Base-by-base conservation (phyloP, 257 asterid species). In the Scutellaria galericulata region DNA sequence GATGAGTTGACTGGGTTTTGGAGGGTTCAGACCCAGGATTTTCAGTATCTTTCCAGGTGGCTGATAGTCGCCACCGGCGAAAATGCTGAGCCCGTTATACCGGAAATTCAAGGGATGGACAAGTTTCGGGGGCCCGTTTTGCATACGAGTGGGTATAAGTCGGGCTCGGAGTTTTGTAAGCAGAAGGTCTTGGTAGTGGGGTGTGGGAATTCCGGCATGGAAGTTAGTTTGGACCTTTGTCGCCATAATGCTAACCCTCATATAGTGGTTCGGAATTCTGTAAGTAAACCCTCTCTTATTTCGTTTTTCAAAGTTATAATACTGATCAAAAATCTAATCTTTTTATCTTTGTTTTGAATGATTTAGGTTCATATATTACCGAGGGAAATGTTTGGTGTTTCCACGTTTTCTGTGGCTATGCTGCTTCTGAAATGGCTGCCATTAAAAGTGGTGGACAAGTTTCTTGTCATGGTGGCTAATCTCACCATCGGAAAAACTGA, bases 151-250 rank as follows among this genome's bases (percentile, higher is more conserved):
- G 76, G 13, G 2, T 93, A 93, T 68, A 83, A 77, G 4, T 80
- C 91, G 20, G 98, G 96, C 48, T 80, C 82, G 2, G 91, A 78
- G 65, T 93, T 85, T 42, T 5, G 9, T 2, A 79, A 81, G 0
- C 84, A 81, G 9, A 85, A 68, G 53, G 96, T 93, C 45, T 50
- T 93, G 15, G 96, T 93, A 0, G 78, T 93, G 8, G 98, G 98
- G 0, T 93, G 97, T 61, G 98, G 98, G 0, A 93, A 93, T 78
- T 93, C 98, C 4, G 98, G 98, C 1, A 93, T 93, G 98, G 98
- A 93, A 80, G 97, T 93, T 48, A 81, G 96, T 68, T 81, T 93
- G 6, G 98, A 93, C 77, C 89, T 93, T 40, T 89, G 94, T 10
- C 75, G 88, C 31, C 73, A 85, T 41, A 75, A 86, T 66, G 97